A percentile compares a stretch with the other conserved stretches of the same genome.
Evolutionary conservation across 371 early-diverging fungal species (phyloP).

Genomic region (Basidiobolus meristosporus): DNA sequence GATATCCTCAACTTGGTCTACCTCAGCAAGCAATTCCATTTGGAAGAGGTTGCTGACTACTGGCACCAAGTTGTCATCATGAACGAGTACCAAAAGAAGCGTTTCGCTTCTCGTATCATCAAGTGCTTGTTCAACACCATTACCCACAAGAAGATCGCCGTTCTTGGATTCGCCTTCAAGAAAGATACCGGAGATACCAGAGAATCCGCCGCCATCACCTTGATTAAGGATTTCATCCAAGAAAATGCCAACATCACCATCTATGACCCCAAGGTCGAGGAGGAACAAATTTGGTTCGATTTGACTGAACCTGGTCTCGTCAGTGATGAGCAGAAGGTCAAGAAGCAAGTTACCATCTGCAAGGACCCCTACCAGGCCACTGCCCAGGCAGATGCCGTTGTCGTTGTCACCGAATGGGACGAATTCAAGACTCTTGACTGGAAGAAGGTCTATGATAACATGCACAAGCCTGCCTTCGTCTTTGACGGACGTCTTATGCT

Average conservation of each 20-base stretch:
- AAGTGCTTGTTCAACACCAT: slow-evolving; percentile 59
- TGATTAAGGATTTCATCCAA: slow-evolving; percentile 62
- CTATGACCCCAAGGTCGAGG: slow-evolving; percentile 83
- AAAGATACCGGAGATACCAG: slow-evolving; percentile 91
- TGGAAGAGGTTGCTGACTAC: slow-evolving; percentile 86
- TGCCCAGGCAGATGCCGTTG: slow-evolving; percentile 60
- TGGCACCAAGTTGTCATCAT: slow-evolving; percentile 81
- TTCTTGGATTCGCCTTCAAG: slow-evolving; percentile 91
- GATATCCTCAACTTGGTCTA: slow-evolving; percentile 87
- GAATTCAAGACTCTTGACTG: slow-evolving; percentile 76
- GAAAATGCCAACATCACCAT: slow-evolving; percentile 63
- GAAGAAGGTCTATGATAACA: slow-evolving; percentile 36
- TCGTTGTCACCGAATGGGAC: slow-evolving; percentile 84
- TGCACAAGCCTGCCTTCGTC: slow-evolving; percentile 81
- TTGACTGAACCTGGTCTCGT: slow-evolving; percentile 49
- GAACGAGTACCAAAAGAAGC: slow-evolving; percentile 85
- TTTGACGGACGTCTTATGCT: slow-evolving; percentile 87
- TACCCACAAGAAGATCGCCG: slow-evolving; percentile 63
- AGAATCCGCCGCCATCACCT: slow-evolving; percentile 78
- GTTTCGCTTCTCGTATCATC: slow-evolving; percentile 61
- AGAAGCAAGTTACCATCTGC: slow-evolving; percentile 41
- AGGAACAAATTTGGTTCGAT: slow-evolving; percentile 63
- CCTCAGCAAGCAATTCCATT: slow-evolving; percentile 56
- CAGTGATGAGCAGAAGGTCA: slow-evolving; percentile 29
- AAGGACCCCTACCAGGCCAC: slow-evolving; percentile 42